Percentiles rank a stretch among this genome's conserved stretches.
phyloP scores from a whole-genome alignment of 208 protist species.

The Leishmania guyanensis region DNA sequence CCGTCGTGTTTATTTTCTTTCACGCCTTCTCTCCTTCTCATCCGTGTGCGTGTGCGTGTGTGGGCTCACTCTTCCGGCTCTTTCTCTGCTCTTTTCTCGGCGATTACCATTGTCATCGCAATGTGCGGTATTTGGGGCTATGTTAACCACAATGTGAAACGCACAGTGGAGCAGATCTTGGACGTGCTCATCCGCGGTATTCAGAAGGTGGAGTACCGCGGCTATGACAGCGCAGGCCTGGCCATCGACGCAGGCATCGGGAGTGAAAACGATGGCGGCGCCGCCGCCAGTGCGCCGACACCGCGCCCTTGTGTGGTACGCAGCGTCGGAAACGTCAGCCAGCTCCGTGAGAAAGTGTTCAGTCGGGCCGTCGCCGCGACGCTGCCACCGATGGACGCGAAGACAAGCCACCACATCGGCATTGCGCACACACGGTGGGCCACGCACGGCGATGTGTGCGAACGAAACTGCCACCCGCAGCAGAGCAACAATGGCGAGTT shows the following conservation, averaged over 20 bases:
- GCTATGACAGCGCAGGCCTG: slow-evolving; percentile 96
- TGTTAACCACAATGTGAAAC: slow-evolving; percentile 40
- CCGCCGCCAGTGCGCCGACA: not conserved
- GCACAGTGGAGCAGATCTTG: slow-evolving; percentile 60
- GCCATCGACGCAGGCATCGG: slow-evolving; percentile 49
- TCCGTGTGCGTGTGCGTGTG: not conserved
- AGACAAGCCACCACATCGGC: slow-evolving; percentile 55
- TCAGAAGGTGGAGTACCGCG: slow-evolving; percentile 94
- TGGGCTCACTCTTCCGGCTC: not conserved
- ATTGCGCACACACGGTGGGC: slow-evolving; percentile 98
- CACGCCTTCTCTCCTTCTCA: not conserved
- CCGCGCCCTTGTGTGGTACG: slow-evolving; percentile 56
- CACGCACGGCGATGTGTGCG: slow-evolving; percentile 94
- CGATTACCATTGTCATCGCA: not conserved
- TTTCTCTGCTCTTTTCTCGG: not conserved
- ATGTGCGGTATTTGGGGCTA: slow-evolving; percentile 94
- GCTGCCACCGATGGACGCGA: slow-evolving; percentile 44
- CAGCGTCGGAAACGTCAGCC: slow-evolving; percentile 81
- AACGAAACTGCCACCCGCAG: slow-evolving; percentile 95
- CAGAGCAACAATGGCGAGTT: slow-evolving; percentile 77
- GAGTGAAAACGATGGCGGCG: not conserved
- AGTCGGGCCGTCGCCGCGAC: slow-evolving; percentile 17
- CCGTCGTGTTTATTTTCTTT: not conserved
- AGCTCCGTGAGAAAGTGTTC: slow-evolving; percentile 59
- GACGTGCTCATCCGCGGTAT: slow-evolving; percentile 83